Percentiles rank a stretch among this genome's conserved stretches.
Conservation (phyloP, 352 stramenopile species). For the Phytophthora crassamura region DNA sequence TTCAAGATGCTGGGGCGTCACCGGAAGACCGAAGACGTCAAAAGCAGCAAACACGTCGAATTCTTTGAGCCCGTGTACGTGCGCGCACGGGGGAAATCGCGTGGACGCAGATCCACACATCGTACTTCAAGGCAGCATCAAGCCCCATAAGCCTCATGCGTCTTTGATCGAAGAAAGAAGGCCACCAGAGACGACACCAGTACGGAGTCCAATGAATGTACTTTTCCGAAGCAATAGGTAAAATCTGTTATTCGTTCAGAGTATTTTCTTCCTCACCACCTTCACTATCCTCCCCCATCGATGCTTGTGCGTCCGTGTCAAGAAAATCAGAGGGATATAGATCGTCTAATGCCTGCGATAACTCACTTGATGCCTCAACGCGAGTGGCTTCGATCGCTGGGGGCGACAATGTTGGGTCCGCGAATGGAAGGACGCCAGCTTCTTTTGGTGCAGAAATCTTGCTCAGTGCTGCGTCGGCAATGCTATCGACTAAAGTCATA, state of each 20-base stretch:
- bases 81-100: conserved; percentile 30
- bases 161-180: conserved; percentile 22
- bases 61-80: conserved; percentile 65
- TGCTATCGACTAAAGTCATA: conserved; percentile 10
- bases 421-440: background rate
- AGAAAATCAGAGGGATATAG: conserved; percentile 35
- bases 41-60: conserved; percentile 53
- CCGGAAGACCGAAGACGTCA: conserved; percentile 20
- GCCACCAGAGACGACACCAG: no score
- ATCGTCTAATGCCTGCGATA: conserved; percentile 18
- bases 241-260: background rate
- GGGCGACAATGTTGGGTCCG: background rate
- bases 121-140: conserved; percentile 20
- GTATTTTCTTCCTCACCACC: conserved; percentile 2
- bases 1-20: conserved; percentile 48
- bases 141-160: conserved; percentile 13
- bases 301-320: conserved; percentile 20
- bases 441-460: conserved; percentile 9
- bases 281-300: conserved; percentile 1
- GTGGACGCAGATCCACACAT: conserved; percentile 21
- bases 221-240: conserved; percentile 20
- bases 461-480: conserved; percentile 4
- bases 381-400: background rate
- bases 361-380: conserved; percentile 4
- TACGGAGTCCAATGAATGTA: no score